phyloP scores from a whole-genome alignment of 768 basidiomycete species.

The Amyloporia xantha region DNA sequence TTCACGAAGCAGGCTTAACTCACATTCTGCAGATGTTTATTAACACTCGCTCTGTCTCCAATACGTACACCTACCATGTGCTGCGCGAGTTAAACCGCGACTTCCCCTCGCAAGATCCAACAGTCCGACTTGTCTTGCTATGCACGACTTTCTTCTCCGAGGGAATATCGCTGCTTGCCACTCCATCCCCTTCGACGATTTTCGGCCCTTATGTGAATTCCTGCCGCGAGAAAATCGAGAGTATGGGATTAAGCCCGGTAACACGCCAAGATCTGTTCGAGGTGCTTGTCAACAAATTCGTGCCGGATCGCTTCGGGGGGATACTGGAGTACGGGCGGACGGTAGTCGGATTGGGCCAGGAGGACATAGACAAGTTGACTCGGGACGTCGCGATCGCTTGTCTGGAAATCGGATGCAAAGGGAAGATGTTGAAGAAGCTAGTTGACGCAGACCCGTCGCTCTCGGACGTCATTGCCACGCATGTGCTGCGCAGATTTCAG shows the following conservation, averaged over 20 bases:
- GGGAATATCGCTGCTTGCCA: conserved; percentile 13
- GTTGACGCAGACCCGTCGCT: conserved; percentile 41
- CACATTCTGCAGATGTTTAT: conserved; percentile 49
- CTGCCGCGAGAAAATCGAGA: conserved; percentile 43
- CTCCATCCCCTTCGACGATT: conserved; percentile 16
- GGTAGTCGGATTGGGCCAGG: conserved; percentile 35
- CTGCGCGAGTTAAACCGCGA: conserved; percentile 60
- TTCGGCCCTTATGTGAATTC: conserved; percentile 8
- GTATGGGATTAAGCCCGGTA: conserved; percentile 48
- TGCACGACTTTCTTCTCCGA: conserved; percentile 51
- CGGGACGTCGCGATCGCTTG: conserved; percentile 55
- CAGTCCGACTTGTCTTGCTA: conserved; percentile 68
- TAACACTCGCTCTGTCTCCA: conserved; percentile 60
- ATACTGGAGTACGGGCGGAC: conserved; percentile 45
- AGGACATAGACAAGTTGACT: conserved; percentile 41
- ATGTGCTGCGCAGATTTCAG: conserved; percentile 45
- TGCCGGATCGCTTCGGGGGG: conserved; percentile 46
- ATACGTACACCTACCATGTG: conserved; percentile 38
- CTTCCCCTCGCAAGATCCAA: conserved; percentile 54
- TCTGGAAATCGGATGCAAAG: conserved; percentile 60
- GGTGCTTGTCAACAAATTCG: conserved; percentile 62
- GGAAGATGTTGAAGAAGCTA: conserved; percentile 58
- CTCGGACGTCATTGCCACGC: conserved; percentile 33
- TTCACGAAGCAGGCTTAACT: background rate
- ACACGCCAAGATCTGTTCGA: conserved; percentile 53